A percentile compares a stretch with the other conserved stretches of the same genome.
These are phyloP conservation scores for Nakazawaea ishiwadae DNA, from an alignment of 805 yeast genomes.

Conservation along the genomic window DNA sequence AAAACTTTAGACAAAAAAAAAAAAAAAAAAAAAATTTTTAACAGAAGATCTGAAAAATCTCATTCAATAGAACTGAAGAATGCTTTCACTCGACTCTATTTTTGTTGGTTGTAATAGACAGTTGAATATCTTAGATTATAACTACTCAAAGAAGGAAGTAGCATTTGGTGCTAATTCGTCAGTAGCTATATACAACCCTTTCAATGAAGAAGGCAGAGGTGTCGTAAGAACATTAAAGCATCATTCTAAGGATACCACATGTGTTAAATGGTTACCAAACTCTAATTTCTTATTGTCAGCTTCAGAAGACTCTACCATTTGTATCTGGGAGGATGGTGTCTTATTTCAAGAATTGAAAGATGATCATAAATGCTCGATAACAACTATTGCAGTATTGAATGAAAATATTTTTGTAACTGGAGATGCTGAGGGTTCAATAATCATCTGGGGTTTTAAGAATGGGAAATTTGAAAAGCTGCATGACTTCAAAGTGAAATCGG, in stretches of 20 bases:
- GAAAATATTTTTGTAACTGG: slow-evolving; percentile 50
- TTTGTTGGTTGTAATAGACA: slow-evolving; percentile 74
- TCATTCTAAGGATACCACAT: slow-evolving; percentile 60
- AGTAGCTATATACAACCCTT: slow-evolving; percentile 68
- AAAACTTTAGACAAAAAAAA: not conserved
- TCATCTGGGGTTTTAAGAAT: slow-evolving; percentile 41
- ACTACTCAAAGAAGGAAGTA: slow-evolving; percentile 30
- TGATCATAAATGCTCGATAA: slow-evolving; percentile 45
- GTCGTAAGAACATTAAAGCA: slow-evolving; percentile 53
- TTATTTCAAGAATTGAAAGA: slow-evolving; percentile 29
- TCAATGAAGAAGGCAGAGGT: slow-evolving; percentile 36
- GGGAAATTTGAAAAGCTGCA: slow-evolving; percentile 20
- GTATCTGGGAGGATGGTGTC: slow-evolving; percentile 47
- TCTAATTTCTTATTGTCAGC: slow-evolving; percentile 49
- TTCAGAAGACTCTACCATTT: slow-evolving; percentile 61
- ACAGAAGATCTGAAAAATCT: too few species aligned
- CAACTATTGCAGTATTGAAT: slow-evolving; percentile 41
- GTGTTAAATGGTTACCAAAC: slow-evolving; percentile 53
- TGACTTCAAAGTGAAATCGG: slow-evolving; percentile 31
- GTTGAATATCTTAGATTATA: slow-evolving; percentile 52
- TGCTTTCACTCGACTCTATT: slow-evolving; percentile 43
- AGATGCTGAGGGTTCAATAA: slow-evolving; percentile 55
- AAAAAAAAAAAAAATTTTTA: not conserved
- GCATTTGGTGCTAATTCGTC: slow-evolving; percentile 72
- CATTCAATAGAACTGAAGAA: not conserved